These are phyloP conservation scores for Abortiporus biennis DNA, from an alignment of 1,284 basidiomycete genomes.

Conservation along the genomic window DNA sequence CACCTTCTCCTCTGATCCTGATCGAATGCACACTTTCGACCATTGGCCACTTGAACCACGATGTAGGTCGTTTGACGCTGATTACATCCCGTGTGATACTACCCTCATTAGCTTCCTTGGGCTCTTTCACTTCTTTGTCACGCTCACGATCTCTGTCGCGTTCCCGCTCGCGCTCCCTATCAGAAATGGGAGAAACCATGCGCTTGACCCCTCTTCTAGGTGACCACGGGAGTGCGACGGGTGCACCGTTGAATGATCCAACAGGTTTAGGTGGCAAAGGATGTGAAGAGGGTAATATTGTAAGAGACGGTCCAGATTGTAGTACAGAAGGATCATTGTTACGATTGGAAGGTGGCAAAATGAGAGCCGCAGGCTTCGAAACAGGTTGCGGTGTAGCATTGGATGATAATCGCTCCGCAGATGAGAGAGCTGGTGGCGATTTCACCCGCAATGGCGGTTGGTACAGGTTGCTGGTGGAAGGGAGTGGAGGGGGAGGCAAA, in stretches of 20 bases:
- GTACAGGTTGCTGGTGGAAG: not conserved
- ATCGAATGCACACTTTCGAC: conserved; percentile 29
- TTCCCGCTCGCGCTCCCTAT: too few species aligned
- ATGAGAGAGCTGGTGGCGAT: too few species aligned
- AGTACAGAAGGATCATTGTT: too few species aligned
- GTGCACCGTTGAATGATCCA: conserved; percentile 5
- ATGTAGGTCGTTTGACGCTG: conserved; percentile 2
- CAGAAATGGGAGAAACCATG: conserved; percentile 11
- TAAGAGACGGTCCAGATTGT: too few species aligned
- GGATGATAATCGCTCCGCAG: not conserved
- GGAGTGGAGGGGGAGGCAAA: not conserved
- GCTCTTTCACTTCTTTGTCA: too few species aligned
- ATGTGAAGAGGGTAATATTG: conserved; percentile 9
- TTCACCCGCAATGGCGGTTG: not conserved
- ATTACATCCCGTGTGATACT: too few species aligned
- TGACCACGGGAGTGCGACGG: conserved; percentile 6
- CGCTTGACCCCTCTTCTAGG: conserved; percentile 29
- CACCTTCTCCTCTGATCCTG: conserved; percentile 35
- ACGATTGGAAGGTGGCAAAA: too few species aligned
- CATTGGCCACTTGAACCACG: conserved; percentile 34
- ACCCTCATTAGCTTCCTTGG: too few species aligned
- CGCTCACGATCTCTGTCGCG: too few species aligned
- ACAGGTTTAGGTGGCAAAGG: conserved; percentile 14
- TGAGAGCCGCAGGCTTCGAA: not conserved
- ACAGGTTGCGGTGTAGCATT: not conserved